phyloP scores from a whole-genome alignment of 352 stramenopile genomes.

The Elongisporangium undulatum region DNA sequence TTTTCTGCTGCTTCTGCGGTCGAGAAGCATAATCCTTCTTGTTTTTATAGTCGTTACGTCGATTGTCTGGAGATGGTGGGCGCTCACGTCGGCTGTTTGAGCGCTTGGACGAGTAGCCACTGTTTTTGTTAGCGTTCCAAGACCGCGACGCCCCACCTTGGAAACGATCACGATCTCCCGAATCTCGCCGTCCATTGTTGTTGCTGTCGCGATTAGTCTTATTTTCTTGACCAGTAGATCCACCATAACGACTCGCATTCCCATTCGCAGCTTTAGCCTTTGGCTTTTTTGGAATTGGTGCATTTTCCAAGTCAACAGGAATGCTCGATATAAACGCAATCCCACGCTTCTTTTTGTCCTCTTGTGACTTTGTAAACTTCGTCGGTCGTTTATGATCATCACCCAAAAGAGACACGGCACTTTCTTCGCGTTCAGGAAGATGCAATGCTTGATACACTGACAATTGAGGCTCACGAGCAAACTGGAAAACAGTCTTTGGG shows the following conservation, averaged over 20 bases:
- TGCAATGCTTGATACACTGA: neutral
- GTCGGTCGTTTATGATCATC: neutral
- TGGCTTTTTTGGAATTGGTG: constrained; percentile 17
- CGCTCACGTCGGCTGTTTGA: neutral
- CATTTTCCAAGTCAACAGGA: constrained; percentile 15
- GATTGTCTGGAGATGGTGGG: constrained; percentile 7
- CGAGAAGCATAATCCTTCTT: constrained; percentile 1
- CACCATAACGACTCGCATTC: neutral
- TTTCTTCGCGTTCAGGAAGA: neutral
- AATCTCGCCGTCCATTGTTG: constrained; percentile 12
- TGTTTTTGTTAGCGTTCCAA: neutral
- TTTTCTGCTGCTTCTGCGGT: constrained; percentile 12
- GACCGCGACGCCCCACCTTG: neutral
- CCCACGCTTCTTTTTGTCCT: constrained; percentile 2
- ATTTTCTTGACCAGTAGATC: constrained; percentile 1
- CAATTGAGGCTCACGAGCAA: neutral
- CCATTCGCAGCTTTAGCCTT: constrained; percentile 6
- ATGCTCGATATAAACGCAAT: constrained; percentile 1
- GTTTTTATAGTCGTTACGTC: constrained; percentile 10
- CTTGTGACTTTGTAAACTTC: constrained; percentile 11
- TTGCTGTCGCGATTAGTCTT: neutral
- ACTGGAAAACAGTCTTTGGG: neutral
- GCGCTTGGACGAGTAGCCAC: neutral
- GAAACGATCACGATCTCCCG: constrained; percentile 1
- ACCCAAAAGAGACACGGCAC: neutral